phyloP scores from a whole-genome alignment of 768 basidiomycete species.

The Ephemerocybe angulata region DNA sequence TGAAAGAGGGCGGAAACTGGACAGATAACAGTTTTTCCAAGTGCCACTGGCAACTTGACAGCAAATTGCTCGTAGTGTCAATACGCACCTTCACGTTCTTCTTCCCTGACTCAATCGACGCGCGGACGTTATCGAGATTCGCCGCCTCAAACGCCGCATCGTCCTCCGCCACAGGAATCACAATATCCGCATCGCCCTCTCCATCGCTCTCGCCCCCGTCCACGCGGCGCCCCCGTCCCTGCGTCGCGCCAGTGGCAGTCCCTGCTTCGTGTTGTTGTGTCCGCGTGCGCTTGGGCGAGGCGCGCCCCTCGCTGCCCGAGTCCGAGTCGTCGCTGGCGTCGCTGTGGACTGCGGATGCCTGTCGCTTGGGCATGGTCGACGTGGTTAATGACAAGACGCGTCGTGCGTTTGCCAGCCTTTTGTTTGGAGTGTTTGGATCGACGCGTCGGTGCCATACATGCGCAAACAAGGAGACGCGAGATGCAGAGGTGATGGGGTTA shows the following conservation, averaged over 20 bases:
- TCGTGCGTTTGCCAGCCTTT: neutral
- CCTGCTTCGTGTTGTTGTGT: neutral
- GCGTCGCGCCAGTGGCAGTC: neutral
- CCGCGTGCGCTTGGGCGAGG: slow-evolving; percentile 1
- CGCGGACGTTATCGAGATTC: neutral
- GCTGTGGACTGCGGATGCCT: no score
- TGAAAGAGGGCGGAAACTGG: no score
- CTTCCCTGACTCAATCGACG: neutral
- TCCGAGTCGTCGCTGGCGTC: neutral
- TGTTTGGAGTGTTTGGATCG: neutral
- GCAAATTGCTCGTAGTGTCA: no score
- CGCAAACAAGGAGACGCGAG: no score
- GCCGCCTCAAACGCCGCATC: neutral
- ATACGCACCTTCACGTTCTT: neutral
- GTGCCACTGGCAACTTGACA: no score
- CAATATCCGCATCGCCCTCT: neutral
- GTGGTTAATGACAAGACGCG: slow-evolving; percentile 4
- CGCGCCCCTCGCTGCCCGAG: neutral
- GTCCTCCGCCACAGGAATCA: neutral
- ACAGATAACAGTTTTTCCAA: no score
- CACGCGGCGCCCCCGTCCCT: no score
- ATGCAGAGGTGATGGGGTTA: no score
- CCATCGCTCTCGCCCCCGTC: neutral
- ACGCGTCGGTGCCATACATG: slow-evolving; percentile 3
- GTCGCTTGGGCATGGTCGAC: slow-evolving; percentile 3